Evolutionary conservation across 352 stramenopile species (phyloP).

Genomic region (Phytopythium mirpurense): DNA sequence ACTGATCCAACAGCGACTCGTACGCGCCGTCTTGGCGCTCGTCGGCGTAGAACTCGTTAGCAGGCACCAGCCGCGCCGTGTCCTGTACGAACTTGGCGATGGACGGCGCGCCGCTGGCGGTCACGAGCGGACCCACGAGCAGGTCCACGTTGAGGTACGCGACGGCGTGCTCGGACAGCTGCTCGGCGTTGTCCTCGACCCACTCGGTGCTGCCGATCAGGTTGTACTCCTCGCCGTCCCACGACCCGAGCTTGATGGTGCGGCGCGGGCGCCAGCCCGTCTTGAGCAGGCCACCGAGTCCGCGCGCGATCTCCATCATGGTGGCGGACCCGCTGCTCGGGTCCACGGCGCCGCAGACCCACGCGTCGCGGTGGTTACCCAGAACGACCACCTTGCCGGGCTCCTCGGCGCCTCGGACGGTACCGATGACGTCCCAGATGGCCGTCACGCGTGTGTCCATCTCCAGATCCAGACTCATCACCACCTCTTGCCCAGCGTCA

Average conservation of each 20-base stretch:
- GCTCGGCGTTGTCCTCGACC: conserved; percentile 36
- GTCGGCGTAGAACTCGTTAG: conserved; percentile 11
- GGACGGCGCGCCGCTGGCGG: conserved; percentile 35
- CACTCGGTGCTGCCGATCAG: conserved; percentile 54
- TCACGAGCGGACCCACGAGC: conserved; percentile 31
- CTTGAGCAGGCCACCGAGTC: conserved; percentile 44
- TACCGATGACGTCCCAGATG: conserved; percentile 87
- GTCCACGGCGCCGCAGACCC: conserved; percentile 79
- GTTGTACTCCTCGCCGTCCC: conserved; percentile 70
- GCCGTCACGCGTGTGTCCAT: conserved; percentile 70
- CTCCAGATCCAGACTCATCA: conserved; percentile 49
- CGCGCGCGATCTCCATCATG: conserved; percentile 67
- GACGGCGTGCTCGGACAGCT: conserved; percentile 23
- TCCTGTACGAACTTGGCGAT: conserved; percentile 31
- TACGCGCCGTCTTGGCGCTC: no score
- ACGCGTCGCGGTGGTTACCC: conserved; percentile 84
- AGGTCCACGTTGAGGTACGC: conserved; percentile 67
- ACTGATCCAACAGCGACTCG: conserved; percentile 8
- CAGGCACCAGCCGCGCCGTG: conserved; percentile 26
- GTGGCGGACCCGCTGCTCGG: conserved; percentile 63
- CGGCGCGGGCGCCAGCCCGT: conserved; percentile 59
- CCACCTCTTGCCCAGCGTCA: conserved; percentile 42
- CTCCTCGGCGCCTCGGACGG: conserved; percentile 46
- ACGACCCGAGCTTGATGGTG: conserved; percentile 60
- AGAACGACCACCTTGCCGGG: conserved; percentile 63